Conservation (phyloP, 352 stramenopile genomes). For the Pythium pyrilobum region DNA sequence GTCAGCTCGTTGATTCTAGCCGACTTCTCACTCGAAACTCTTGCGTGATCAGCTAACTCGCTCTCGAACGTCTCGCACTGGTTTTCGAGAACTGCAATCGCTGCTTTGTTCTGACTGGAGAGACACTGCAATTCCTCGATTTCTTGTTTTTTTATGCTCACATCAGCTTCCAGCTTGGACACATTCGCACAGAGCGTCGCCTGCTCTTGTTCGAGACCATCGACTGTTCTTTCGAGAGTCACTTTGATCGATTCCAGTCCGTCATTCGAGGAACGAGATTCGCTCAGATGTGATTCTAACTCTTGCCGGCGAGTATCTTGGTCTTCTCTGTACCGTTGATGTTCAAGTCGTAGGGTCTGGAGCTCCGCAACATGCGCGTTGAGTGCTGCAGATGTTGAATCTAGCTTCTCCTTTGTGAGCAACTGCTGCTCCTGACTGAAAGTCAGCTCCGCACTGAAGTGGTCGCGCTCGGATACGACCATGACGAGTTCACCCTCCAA, state of each 20-base stretch:
- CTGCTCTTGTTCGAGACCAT: too few relatives aligned
- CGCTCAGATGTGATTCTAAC: too few relatives aligned
- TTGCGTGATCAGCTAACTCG: not conserved
- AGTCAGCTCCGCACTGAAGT: not conserved
- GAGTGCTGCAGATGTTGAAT: not conserved
- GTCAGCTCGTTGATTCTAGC: not conserved
- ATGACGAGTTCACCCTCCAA: not conserved
- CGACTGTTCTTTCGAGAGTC: too few relatives aligned
- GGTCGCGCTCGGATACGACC: not conserved
- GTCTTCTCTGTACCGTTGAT: not conserved
- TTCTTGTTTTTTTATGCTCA: not conserved
- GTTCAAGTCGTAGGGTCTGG: not conserved
- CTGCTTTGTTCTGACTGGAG: too few relatives aligned
- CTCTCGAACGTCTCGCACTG: not conserved
- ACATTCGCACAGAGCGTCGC: too few relatives aligned
- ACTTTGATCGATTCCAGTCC: too few relatives aligned
- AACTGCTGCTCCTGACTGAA: not conserved
- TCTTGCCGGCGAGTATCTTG: not conserved
- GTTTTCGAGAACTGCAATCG: not conserved
- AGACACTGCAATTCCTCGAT: not conserved
- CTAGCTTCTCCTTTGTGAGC: too few relatives aligned
- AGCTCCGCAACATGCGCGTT: not conserved
- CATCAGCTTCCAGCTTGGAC: too few relatives aligned
- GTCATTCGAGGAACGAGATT: too few relatives aligned
- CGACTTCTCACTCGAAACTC: not conserved